These are phyloP conservation scores for Gorgonomyces haynaldii DNA, from an alignment of 192 early-diverging fungal species.

Conservation along the genomic window DNA sequence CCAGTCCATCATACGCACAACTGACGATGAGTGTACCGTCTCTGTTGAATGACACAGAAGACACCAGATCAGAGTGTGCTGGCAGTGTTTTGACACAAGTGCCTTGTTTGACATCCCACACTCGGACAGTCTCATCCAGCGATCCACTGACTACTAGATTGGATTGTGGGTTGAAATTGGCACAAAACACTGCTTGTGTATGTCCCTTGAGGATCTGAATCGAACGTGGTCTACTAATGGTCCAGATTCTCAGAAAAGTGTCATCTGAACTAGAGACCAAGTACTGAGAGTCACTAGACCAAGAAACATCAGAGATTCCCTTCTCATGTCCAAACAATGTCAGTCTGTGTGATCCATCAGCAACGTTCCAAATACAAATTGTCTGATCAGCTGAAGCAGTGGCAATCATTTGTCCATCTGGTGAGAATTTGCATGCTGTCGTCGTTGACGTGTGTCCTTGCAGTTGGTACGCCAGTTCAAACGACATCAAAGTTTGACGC, in stretches of 20 bases:
- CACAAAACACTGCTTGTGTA: constrained; percentile 94
- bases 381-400: constrained; percentile 89
- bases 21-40: constrained; percentile 96
- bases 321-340: constrained; percentile 81
- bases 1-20: constrained; percentile 87
- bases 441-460: constrained; percentile 91
- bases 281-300: constrained; percentile 82
- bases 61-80: constrained; percentile 93
- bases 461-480: too few species aligned
- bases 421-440: constrained; percentile 94
- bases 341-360: constrained; percentile 68
- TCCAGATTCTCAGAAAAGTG: constrained; percentile 90
- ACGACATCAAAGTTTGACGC: too few species aligned
- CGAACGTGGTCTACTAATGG: constrained; percentile 51
- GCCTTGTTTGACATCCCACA: constrained; percentile 90
- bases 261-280: constrained; percentile 92
- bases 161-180: constrained; percentile 89
- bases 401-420: constrained; percentile 94
- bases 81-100: constrained; percentile 84
- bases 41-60: constrained; percentile 89
- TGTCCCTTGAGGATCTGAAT: constrained; percentile 78
- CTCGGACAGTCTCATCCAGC: constrained; percentile 91
- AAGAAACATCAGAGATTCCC: constrained; percentile 93
- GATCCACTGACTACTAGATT: constrained; percentile 94
- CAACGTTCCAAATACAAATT: constrained; percentile 84